phyloP scores from a whole-genome alignment of 2,329 filamentous ascomycete genomes.

The Ophiostoma pallidulum region DNA sequence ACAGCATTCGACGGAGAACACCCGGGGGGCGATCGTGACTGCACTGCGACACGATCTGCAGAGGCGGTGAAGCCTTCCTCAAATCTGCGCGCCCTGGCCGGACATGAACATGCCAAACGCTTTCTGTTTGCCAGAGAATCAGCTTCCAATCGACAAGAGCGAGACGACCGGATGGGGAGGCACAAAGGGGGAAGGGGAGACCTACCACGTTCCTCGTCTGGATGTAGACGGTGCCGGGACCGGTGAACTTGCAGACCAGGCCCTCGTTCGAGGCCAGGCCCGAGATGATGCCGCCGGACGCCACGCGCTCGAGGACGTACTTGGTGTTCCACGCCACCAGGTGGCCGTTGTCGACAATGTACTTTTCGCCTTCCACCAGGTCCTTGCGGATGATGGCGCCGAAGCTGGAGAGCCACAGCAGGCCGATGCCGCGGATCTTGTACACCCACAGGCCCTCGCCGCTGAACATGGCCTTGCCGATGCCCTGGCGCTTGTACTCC shows the following conservation, averaged over 20 bases:
- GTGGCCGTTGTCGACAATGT: conserved; percentile 88
- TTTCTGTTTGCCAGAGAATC: conserved; percentile 28
- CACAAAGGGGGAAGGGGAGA: conserved; percentile 17
- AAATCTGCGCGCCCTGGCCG: conserved; percentile 31
- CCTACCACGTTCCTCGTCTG: conserved; percentile 79
- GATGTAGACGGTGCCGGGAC: conserved; percentile 82
- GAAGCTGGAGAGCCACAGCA: conserved; percentile 87
- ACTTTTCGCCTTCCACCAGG: conserved; percentile 64
- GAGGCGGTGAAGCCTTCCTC: neutral
- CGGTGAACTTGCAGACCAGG: conserved; percentile 87
- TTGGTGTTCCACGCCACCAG: conserved; percentile 96
- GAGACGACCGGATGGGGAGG: too few relatives aligned
- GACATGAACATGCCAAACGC: conserved; percentile 44
- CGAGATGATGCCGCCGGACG: conserved; percentile 90
- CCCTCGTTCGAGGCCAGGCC: conserved; percentile 74
- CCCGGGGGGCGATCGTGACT: too few relatives aligned
- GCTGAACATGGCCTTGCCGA: conserved; percentile 87
- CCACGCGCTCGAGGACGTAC: conserved; percentile 81
- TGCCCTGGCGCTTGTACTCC: conserved; percentile 74
- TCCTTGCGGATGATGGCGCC: conserved; percentile 94
- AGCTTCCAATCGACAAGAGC: neutral
- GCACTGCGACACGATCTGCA: neutral
- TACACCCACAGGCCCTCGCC: conserved; percentile 90
- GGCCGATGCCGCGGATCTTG: conserved; percentile 68
- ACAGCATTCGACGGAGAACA: too few relatives aligned